phyloP scores from a whole-genome alignment of 192 early-diverging fungal species.

The Umbelopsis vinacea region DNA sequence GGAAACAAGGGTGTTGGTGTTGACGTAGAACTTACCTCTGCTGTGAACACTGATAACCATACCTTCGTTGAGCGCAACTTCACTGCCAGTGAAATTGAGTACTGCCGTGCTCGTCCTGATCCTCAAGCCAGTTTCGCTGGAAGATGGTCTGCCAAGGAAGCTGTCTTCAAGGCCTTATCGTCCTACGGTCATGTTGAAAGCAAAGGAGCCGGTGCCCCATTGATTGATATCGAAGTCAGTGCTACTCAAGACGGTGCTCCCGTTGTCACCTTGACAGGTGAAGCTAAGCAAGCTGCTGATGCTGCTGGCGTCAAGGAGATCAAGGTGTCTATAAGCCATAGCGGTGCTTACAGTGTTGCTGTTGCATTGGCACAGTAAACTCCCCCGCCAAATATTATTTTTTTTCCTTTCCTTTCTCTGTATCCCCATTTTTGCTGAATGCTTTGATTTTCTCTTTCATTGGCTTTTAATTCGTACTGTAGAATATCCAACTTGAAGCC shows the following conservation, averaged over 20 bases:
- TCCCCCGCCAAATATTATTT: conserved; percentile 13
- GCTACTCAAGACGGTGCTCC: conserved; percentile 76
- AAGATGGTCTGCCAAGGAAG: conserved; percentile 96
- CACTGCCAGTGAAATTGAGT: conserved; percentile 74
- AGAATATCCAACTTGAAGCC: neutral
- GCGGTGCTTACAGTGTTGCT: conserved; percentile 88
- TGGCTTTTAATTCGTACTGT: conserved; percentile 11
- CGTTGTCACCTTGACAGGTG: conserved; percentile 78
- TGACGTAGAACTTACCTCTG: conserved; percentile 86
- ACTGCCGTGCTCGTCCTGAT: conserved; percentile 74
- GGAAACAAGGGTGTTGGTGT: conserved; percentile 72
- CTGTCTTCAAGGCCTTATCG: conserved; percentile 91
- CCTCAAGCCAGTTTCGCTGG: conserved; percentile 88
- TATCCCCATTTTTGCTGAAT: conserved; percentile 20
- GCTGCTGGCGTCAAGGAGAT: conserved; percentile 75
- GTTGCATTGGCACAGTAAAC: conserved; percentile 73
- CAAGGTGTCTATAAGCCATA: conserved; percentile 93
- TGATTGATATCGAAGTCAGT: conserved; percentile 89
- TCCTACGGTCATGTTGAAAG: conserved; percentile 71
- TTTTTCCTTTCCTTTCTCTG: conserved; percentile 23
- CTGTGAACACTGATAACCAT: conserved; percentile 81
- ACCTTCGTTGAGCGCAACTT: conserved; percentile 94
- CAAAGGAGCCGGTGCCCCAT: conserved; percentile 81
- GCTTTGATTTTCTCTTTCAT: neutral
- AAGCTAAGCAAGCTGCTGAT: conserved; percentile 71